A percentile compares a stretch with the other conserved stretches of the same genome.
phyloP scores from a whole-genome alignment of 176 grass and related monocot genomes.

The Zoysia pacifica region DNA sequence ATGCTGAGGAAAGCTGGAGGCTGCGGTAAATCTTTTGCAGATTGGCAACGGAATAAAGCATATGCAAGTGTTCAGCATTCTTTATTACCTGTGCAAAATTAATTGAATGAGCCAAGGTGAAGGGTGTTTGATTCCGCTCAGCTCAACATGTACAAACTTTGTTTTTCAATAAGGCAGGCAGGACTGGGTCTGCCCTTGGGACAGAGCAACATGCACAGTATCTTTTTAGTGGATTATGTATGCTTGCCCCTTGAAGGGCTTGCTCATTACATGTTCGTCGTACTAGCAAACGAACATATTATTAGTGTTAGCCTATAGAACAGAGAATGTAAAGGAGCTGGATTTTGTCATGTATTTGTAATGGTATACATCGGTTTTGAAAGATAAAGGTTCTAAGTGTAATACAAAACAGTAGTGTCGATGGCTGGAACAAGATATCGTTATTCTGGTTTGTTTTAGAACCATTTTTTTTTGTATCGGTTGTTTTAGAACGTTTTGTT shows the following conservation, averaged over 20 bases:
- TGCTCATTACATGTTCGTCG: constrained; percentile 34
- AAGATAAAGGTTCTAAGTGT: constrained; percentile 5
- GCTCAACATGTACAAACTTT: constrained; percentile 33
- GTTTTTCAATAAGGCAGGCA: constrained; percentile 37
- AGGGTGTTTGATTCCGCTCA: constrained; percentile 23
- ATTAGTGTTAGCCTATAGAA: constrained; percentile 21
- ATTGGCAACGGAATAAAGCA: constrained; percentile 39
- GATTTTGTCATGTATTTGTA: constrained; percentile 40
- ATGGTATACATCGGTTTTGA: background rate
- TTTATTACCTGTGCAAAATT: constrained; percentile 50
- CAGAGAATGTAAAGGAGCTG: constrained; percentile 18
- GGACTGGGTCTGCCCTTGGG: constrained; percentile 30
- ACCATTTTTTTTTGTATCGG: background rate
- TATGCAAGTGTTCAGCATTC: constrained; percentile 33
- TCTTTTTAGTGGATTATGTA: constrained; percentile 11
- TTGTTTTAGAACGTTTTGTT: background rate
- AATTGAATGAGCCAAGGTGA: constrained; percentile 34
- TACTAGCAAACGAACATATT: constrained; percentile 17
- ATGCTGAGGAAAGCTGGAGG: constrained; percentile 39
- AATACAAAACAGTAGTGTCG: background rate
- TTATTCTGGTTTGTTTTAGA: background rate
- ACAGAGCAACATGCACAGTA: constrained; percentile 40
- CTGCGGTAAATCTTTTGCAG: constrained; percentile 48
- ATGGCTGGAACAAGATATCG: background rate
- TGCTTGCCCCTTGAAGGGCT: constrained; percentile 22